A percentile compares a stretch with the other conserved stretches of the same genome.
Evolutionary conservation across 495 filamentous ascomycete genomes (phyloP).

Genomic region (Neurospora africana): DNA sequence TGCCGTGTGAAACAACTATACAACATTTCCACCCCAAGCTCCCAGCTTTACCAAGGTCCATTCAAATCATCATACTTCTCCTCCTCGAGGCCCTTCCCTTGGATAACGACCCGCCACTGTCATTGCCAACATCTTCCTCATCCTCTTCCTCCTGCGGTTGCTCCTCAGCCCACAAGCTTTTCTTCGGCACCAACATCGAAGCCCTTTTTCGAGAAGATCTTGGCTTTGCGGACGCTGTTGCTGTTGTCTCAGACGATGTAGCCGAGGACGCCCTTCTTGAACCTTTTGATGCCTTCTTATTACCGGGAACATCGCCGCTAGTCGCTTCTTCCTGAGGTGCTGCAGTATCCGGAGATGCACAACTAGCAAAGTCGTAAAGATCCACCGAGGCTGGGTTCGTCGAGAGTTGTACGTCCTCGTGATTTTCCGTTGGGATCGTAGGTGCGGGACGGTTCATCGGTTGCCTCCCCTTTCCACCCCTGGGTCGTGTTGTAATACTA

Average conservation of each 20-base stretch:
- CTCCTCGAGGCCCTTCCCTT: constrained; percentile 22
- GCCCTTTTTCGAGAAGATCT: constrained; percentile 25
- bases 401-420: not conserved
- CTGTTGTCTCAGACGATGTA: not conserved
- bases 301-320: not conserved
- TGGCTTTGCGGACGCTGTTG: constrained; percentile 4
- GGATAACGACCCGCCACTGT: not conserved
- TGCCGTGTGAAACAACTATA: not conserved
- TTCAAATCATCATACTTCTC: constrained; percentile 51
- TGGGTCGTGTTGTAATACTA: not conserved
- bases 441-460: not conserved
- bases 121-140: constrained; percentile 5
- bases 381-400: constrained; percentile 6
- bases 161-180: constrained; percentile 9
- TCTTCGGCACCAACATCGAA: constrained; percentile 30
- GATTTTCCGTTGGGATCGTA: not conserved
- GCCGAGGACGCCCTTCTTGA: constrained; percentile 8
- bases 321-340: constrained; percentile 2
- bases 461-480: not conserved
- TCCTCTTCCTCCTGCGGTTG: not conserved
- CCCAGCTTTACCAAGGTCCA: not conserved
- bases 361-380: constrained; percentile 29
- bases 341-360: constrained; percentile 11
- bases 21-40: not conserved
- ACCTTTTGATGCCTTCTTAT: not conserved